These are phyloP conservation scores for Physcomitrellopsis africana DNA, from an alignment of 225 moss, liverwort and hornwort genomes.

Conservation along the genomic window DNA sequence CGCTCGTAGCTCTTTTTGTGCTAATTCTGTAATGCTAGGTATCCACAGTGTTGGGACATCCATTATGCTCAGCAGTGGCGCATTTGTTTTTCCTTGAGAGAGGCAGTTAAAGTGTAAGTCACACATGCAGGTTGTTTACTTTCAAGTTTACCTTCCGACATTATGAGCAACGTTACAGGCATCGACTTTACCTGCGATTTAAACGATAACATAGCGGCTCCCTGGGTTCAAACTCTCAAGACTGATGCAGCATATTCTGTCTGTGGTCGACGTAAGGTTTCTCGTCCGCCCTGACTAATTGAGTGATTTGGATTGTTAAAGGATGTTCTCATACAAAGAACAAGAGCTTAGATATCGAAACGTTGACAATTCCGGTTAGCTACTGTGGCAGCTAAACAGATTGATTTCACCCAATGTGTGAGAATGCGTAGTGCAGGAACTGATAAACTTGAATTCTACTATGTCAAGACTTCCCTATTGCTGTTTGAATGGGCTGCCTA, in stretches of 20 bases:
- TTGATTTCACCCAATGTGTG: background rate
- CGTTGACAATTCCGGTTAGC: background rate
- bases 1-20: background rate
- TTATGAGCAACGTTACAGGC: conserved; percentile 73
- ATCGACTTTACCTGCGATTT: conserved; percentile 88
- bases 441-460: background rate
- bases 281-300: background rate
- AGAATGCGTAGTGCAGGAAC: background rate
- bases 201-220: conserved; percentile 90
- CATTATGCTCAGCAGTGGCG: background rate
- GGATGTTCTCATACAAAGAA: background rate
- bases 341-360: background rate
- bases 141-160: conserved; percentile 87
- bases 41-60: background rate
- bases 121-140: conserved; percentile 82
- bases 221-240: conserved; percentile 53
- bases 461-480: background rate
- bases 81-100: background rate
- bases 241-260: conserved; percentile 33
- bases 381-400: background rate
- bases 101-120: conserved; percentile 27
- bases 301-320: background rate
- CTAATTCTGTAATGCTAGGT: background rate
- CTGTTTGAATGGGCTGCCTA: conserved; percentile 14
- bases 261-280: conserved; percentile 56